These are phyloP conservation scores for Boletus edulis DNA, from an alignment of 768 basidiomycete species.

Conservation along the genomic window DNA sequence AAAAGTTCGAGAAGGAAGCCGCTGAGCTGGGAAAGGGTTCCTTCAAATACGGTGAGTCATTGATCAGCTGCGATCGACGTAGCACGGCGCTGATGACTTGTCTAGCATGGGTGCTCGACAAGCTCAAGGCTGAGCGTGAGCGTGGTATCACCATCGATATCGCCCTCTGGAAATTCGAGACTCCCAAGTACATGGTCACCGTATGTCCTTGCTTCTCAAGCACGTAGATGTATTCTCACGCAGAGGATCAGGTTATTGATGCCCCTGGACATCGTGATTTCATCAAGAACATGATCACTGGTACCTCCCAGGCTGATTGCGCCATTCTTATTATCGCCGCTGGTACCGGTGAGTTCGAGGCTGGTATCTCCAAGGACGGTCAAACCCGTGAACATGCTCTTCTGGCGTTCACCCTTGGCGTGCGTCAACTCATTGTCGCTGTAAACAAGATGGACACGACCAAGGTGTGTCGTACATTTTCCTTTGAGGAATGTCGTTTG, in stretches of 20 bases:
- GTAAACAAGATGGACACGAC: slow-evolving; percentile 99
- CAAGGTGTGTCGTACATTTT: slow-evolving; percentile 53
- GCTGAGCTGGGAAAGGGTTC: slow-evolving; percentile 99
- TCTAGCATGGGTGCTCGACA: slow-evolving; percentile 99
- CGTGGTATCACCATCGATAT: slow-evolving; percentile 99
- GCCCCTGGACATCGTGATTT: slow-evolving; percentile 99
- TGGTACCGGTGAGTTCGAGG: slow-evolving; percentile 99
- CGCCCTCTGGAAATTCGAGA: slow-evolving; percentile 99
- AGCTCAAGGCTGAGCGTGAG: slow-evolving; percentile 99
- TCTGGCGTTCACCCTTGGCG: slow-evolving; percentile 99
- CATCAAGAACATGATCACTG: slow-evolving; percentile 99
- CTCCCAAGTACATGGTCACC: slow-evolving; percentile 92
- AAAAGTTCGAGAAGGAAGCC: slow-evolving; percentile 99
- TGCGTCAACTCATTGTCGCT: slow-evolving; percentile 98
- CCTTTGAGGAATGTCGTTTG: background rate
- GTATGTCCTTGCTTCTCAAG: slow-evolving; percentile 43
- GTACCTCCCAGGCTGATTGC: slow-evolving; percentile 99
- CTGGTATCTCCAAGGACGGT: slow-evolving; percentile 99
- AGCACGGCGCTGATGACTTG: slow-evolving; percentile 26
- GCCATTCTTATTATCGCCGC: slow-evolving; percentile 99
- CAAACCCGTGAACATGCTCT: slow-evolving; percentile 99
- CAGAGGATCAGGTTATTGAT: slow-evolving; percentile 81
- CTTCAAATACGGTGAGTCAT: slow-evolving; percentile 86
- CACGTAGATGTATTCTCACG: background rate
- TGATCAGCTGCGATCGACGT: slow-evolving; percentile 14